Evolutionary conservation across 805 yeast species (phyloP), one percentile per base, ranked within the genome.

Genomic region (Yamadazyma phyllophila): DNA sequence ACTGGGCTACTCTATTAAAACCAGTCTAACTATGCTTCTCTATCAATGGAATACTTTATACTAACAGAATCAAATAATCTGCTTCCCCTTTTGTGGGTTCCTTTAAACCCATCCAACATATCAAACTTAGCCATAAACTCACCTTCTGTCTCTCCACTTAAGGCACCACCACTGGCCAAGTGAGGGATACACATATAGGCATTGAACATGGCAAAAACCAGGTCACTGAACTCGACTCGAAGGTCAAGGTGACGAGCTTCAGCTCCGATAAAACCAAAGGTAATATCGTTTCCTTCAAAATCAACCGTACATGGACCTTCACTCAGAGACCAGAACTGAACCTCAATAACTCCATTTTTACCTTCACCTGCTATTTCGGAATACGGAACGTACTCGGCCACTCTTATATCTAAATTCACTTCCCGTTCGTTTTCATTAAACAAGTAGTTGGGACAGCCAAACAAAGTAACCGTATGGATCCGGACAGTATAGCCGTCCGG

Each of bases 71-170:
- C 82, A 54, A 85, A 83, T 9, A 76, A 53, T 49, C 70, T 67
- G 3, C 66, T 45, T 0, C 90, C 90, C 50, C 74, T 76, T 38
- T 67, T 68, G n/a, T 58, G 55, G 1, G 81, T 73, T 1, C 94
- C 95, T 51, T 75, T 74, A 46, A 72, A 73, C 0, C 96, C 95
- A 61, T 87, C 95, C 53, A 84, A 66, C 0, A 77, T 73, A 2
- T 69, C 67, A 36, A 42, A 36, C 4, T 36, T 24, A 4, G 26
- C 20, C 3, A 7, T 34, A 10, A 14, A 14, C 7, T 14, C 71
- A 10, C 29, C 15, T 16, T 7, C 4, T 4, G 24, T 20, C 24
- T 20, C 24, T 20, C 24, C 6, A 3, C 3, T 4, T 20, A 20
- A 20, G 24, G 24, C 6, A 20, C 24, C 6, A 6, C 24, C 24